Evolutionary conservation across 2,329 filamentous ascomycete genomes (phyloP).

Genomic region (Venturia aucupariae): DNA sequence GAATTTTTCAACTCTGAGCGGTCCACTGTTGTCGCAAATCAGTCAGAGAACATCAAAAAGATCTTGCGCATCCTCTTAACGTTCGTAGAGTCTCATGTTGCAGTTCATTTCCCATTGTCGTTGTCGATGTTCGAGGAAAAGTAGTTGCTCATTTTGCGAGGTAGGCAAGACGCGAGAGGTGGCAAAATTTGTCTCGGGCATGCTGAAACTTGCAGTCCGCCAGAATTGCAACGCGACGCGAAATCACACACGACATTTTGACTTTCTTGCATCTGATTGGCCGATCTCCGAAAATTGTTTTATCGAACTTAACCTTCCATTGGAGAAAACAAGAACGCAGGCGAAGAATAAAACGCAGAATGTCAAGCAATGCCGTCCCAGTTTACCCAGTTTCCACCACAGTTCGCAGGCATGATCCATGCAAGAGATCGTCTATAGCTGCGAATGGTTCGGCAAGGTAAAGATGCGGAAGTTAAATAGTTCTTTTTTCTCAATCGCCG

Average conservation of each 20-base stretch:
- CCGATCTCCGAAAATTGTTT: background rate
- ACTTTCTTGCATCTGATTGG: background rate
- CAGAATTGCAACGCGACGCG: conserved; percentile 1
- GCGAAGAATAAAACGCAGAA: background rate
- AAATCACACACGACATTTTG: background rate
- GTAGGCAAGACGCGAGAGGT: conserved; percentile 2
- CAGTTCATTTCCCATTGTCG: background rate
- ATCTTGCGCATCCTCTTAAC: background rate
- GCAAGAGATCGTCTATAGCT: background rate
- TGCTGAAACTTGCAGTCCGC: conserved; percentile 7
- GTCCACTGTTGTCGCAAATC: too few relatives aligned
- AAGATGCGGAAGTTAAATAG: background rate
- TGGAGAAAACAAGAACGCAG: background rate
- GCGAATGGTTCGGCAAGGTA: background rate
- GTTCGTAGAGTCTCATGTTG: background rate
- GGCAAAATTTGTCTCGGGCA: conserved; percentile 2
- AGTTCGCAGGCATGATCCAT: background rate
- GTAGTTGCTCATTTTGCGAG: background rate
- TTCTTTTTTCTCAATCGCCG: background rate
- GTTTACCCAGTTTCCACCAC: background rate
- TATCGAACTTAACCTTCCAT: background rate
- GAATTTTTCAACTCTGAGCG: background rate
- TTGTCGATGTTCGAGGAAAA: background rate
- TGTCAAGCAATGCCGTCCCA: background rate
- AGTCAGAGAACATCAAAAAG: background rate